phyloP scores from a whole-genome alignment of 495 filamentous ascomycete genomes.

The Cetradonia linearis region DNA sequence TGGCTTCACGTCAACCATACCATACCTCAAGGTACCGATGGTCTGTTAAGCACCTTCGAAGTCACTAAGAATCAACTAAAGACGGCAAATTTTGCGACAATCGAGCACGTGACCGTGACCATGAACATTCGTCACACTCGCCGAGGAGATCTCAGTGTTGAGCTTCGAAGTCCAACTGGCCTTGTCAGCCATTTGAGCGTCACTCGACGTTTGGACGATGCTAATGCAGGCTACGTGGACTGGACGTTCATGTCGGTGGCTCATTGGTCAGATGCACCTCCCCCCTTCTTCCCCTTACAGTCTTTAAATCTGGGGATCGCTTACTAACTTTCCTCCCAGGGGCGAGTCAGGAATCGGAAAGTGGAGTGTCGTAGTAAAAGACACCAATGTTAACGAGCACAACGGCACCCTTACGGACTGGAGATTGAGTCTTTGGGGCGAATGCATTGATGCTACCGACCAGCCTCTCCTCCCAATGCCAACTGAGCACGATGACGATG shows the following conservation, averaged over 20 bases:
- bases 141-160: conserved; percentile 86
- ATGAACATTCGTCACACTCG: conserved; percentile 87
- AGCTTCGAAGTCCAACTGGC: conserved; percentile 74
- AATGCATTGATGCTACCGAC: conserved; percentile 61
- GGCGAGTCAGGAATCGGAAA: conserved; percentile 78
- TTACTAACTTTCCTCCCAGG: conserved; percentile 39
- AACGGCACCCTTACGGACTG: conserved; percentile 78
- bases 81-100: conserved; percentile 67
- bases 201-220: conserved; percentile 53
- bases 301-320: conserved; percentile 13
- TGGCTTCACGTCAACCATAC: conserved; percentile 80
- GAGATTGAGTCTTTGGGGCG: conserved; percentile 91
- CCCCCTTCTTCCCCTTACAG: not conserved
- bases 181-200: conserved; percentile 77
- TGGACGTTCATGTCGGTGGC: conserved; percentile 99
- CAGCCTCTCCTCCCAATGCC: conserved; percentile 72
- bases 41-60: conserved; percentile 64
- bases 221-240: conserved; percentile 66
- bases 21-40: conserved; percentile 79
- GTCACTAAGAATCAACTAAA: conserved; percentile 67
- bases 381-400: conserved; percentile 65
- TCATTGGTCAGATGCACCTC: conserved; percentile 61
- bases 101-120: conserved; percentile 94
- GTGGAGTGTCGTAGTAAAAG: conserved; percentile 87
- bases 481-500: conserved; percentile 67